These are phyloP conservation scores for Chlamydomonas eustigma DNA, from an alignment of 139 green algal genomes.

Conservation along the genomic window DNA sequence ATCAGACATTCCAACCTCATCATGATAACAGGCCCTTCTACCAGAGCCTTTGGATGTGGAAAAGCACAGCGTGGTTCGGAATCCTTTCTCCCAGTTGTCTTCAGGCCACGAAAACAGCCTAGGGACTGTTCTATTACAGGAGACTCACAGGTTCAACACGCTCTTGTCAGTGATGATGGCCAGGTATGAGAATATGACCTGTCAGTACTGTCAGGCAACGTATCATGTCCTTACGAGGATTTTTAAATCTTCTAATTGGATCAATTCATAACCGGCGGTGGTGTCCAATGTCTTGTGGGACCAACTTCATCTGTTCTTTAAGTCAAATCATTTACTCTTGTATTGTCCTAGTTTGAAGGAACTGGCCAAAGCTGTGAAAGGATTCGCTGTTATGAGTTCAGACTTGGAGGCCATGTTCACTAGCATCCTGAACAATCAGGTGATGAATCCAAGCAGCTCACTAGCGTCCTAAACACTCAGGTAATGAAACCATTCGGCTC, in stretches of 20 bases:
- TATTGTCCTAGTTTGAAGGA: constrained; percentile 36
- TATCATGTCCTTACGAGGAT: background rate
- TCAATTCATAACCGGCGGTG: no score
- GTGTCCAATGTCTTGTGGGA: no score
- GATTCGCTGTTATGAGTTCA: constrained; percentile 66
- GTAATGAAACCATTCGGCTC: no score
- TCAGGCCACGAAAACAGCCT: constrained; percentile 64
- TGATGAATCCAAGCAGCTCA: no score
- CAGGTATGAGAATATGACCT: no score
- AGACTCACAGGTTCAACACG: constrained; percentile 19
- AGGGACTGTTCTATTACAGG: constrained; percentile 60
- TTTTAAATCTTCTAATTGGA: background rate
- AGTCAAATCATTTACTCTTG: no score
- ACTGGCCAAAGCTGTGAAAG: constrained; percentile 60
- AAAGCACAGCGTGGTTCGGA: constrained; percentile 19
- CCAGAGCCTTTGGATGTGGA: constrained; percentile 32
- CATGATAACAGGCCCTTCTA: constrained; percentile 33
- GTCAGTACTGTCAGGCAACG: no score
- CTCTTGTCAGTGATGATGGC: no score
- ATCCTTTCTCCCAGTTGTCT: constrained; percentile 40
- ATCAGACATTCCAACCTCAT: no score
- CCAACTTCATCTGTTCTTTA: no score
- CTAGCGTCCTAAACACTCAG: no score
- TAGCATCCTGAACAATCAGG: background rate
- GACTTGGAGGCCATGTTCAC: constrained; percentile 63